phyloP scores from a whole-genome alignment of 108 stramenopile species.

The Chaetoceros tenuissimus region DNA sequence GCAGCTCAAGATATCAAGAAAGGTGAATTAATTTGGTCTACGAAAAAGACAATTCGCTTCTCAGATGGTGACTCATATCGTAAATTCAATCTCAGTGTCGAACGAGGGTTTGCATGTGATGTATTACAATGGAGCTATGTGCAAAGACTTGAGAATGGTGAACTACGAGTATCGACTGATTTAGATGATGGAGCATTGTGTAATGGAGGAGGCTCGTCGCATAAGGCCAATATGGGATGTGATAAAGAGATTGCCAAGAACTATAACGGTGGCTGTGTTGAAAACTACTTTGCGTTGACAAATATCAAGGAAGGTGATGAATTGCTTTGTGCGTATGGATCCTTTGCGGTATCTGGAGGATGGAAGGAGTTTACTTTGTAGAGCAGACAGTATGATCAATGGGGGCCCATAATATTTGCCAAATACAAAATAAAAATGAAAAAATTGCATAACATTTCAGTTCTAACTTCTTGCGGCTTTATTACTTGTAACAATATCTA shows the following conservation, averaged over 20 bases:
- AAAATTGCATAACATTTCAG: no score
- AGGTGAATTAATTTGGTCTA: constrained; percentile 16
- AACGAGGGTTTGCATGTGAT: constrained; percentile 20
- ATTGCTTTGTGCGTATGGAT: no score
- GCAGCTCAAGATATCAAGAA: constrained; percentile 24
- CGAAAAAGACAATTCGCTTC: constrained; percentile 11
- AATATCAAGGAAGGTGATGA: constrained; percentile 13
- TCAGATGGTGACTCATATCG: constrained; percentile 3
- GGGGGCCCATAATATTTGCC: no score
- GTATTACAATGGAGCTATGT: constrained; percentile 17
- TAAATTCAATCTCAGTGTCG: constrained; percentile 6
- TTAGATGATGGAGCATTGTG: constrained; percentile 11
- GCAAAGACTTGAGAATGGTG: constrained; percentile 8
- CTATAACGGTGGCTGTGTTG: not conserved
- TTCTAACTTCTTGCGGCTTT: no score
- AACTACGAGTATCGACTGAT: constrained; percentile 1
- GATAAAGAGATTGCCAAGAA: not conserved
- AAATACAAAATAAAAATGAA: no score
- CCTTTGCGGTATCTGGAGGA: no score
- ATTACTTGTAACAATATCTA: no score
- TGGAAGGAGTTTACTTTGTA: no score
- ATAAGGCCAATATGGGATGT: constrained; percentile 6
- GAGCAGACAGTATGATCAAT: no score
- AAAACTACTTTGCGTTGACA: constrained; percentile 2
- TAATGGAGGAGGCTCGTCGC: constrained; percentile 2